Percentiles rank a stretch among this genome's conserved stretches.
Conservation (phyloP, 345 rosid genomes). For the Leavenworthia alabamica region DNA sequence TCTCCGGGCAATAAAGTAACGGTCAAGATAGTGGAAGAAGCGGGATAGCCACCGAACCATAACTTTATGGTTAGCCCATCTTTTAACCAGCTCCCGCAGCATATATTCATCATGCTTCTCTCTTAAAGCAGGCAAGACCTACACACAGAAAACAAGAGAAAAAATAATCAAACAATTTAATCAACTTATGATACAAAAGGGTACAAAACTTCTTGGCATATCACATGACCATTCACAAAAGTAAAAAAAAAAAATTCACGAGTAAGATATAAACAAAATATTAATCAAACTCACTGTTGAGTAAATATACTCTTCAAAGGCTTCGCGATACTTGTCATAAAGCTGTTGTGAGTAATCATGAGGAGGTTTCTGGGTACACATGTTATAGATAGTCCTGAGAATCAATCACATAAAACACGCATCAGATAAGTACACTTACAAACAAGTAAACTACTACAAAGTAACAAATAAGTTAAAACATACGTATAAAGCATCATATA, state of each 20-base stretch:
- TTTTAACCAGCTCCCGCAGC: constrained; percentile 73
- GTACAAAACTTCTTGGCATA: neutral
- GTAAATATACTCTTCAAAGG: constrained; percentile 58
- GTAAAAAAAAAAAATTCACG: neutral
- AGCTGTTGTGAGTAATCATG: constrained; percentile 81
- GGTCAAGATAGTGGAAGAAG: constrained; percentile 82
- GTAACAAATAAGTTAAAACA: too few relatives aligned
- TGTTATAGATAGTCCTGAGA: constrained; percentile 63
- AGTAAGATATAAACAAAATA: neutral
- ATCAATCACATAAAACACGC: neutral
- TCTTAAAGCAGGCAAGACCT: constrained; percentile 63
- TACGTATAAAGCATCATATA: constrained; percentile 88
- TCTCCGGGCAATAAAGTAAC: constrained; percentile 71
- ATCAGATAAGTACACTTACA: neutral
- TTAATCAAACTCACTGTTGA: constrained; percentile 45
- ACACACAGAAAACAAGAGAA: constrained; percentile 1
- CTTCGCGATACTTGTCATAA: constrained; percentile 68
- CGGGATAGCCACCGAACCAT: constrained; percentile 88
- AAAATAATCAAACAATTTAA: neutral
- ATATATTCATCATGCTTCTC: constrained; percentile 82
- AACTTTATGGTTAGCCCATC: constrained; percentile 84
- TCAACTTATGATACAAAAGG: neutral
- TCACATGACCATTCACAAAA: neutral
- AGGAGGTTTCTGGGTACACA: constrained; percentile 91
- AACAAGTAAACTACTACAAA: too few relatives aligned